phyloP scores from a whole-genome alignment of 2,329 filamentous ascomycete species.

The Plenodomus lindquistii region DNA sequence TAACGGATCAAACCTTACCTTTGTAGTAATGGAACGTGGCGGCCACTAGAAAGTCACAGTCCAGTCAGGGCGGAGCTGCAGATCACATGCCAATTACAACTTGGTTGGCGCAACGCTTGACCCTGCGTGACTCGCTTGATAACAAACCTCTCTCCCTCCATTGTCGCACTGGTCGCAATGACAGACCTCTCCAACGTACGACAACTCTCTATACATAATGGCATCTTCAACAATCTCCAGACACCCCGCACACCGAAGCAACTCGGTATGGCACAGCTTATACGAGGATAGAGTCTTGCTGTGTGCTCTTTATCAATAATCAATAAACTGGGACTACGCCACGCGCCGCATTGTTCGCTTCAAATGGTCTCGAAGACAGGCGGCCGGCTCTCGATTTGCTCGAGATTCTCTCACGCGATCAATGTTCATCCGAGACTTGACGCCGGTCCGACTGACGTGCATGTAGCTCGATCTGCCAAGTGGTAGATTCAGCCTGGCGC shows the following conservation, averaged over 20 bases:
- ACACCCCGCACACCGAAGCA: not conserved
- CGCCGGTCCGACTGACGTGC: not conserved
- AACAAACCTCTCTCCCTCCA: not conserved
- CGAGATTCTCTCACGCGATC: slow-evolving; percentile 1
- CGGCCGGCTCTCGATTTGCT: slow-evolving; percentile 1
- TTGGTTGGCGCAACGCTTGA: not conserved
- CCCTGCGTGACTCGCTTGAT: not conserved
- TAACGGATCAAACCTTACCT: no score
- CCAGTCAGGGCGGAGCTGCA: no score
- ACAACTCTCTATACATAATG: not conserved
- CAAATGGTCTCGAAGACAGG: not conserved
- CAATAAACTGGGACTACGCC: slow-evolving; percentile 3
- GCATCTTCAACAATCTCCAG: not conserved
- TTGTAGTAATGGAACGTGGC: no score
- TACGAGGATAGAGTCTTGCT: not conserved
- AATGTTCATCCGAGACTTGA: not conserved
- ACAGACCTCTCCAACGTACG: not conserved
- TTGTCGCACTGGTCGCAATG: not conserved
- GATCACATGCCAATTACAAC: no score
- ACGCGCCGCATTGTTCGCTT: slow-evolving; percentile 1
- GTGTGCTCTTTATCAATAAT: not conserved
- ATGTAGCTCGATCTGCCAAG: not conserved
- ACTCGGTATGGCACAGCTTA: not conserved
- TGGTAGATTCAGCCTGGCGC: not conserved
- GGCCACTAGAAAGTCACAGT: no score